Conservation (phyloP, 2,329 filamentous ascomycete genomes). For the Ascocoryne sarcoides region DNA sequence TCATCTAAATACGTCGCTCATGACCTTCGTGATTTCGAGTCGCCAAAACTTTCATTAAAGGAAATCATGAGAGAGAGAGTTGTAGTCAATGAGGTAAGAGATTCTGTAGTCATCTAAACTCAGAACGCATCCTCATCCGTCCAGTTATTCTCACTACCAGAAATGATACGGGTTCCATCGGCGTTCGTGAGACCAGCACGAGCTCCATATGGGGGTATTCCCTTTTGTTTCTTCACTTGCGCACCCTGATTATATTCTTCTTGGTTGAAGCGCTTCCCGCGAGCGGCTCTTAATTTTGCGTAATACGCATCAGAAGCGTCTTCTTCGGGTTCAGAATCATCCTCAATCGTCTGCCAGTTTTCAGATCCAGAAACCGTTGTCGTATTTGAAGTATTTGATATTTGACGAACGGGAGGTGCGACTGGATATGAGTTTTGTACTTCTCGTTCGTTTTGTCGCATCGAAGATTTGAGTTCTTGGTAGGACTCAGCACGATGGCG, state of each 20-base stretch:
- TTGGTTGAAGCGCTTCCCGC: constrained; percentile 54
- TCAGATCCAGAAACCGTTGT: constrained; percentile 69
- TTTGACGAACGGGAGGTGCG: constrained; percentile 46
- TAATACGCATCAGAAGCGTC: constrained; percentile 84
- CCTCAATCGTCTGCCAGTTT: constrained; percentile 97
- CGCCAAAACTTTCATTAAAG: not conserved
- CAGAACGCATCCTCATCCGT: constrained; percentile 55
- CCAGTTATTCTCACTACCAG: constrained; percentile 52
- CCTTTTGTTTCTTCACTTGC: constrained; percentile 45
- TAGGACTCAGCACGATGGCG: constrained; percentile 29
- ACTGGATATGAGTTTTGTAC: constrained; percentile 20
- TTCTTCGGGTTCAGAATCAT: constrained; percentile 65
- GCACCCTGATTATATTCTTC: constrained; percentile 34
- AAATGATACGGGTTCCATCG: constrained; percentile 55
- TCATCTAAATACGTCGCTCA: constrained; percentile 15
- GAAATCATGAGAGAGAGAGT: not conserved
- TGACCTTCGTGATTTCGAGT: constrained; percentile 1
- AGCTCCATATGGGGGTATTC: constrained; percentile 39
- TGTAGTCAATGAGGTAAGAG: not conserved
- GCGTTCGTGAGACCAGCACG: constrained; percentile 44
- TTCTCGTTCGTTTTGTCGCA: constrained; percentile 33
- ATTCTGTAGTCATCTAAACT: not conserved
- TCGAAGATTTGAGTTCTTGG: constrained; percentile 35
- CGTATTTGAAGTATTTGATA: constrained; percentile 55
- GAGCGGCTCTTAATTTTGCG: constrained; percentile 63